phyloP scores from a whole-genome alignment of 2,329 filamentous ascomycete genomes.

The Penicillium sclerotigenum region DNA sequence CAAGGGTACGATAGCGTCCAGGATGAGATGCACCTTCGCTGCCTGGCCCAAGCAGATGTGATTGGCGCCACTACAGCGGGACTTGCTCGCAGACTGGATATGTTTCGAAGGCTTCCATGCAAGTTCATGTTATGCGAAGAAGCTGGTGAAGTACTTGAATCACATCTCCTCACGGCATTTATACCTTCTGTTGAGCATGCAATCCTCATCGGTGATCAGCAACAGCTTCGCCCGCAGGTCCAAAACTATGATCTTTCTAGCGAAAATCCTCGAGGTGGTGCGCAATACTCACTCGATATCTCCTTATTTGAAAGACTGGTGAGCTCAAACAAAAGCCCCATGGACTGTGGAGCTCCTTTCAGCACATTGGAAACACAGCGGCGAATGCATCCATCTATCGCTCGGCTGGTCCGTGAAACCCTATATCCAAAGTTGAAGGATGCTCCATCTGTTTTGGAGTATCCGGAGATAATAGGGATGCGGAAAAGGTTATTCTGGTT shows the following conservation, averaged over 20 bases:
- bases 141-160: constrained; percentile 44
- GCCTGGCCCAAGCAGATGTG: constrained; percentile 43
- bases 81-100: constrained; percentile 46
- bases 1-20: constrained; percentile 8
- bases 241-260: constrained; percentile 37
- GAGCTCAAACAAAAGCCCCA: constrained; percentile 16
- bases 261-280: constrained; percentile 33
- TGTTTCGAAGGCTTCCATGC: constrained; percentile 44
- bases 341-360: constrained; percentile 33
- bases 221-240: constrained; percentile 43
- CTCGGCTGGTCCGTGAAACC: constrained; percentile 55
- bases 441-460: constrained; percentile 33
- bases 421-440: constrained; percentile 57
- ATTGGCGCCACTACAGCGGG: constrained; percentile 56
- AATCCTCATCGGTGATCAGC: constrained; percentile 46
- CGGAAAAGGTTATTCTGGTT: constrained; percentile 52
- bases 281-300: constrained; percentile 46
- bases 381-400: constrained; percentile 64
- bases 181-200: constrained; percentile 43
- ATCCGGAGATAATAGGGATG: constrained; percentile 50
- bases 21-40: constrained; percentile 29
- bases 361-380: constrained; percentile 56
- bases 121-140: constrained; percentile 46
- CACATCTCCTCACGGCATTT: constrained; percentile 42
- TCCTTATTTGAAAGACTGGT: constrained; percentile 55